Base-by-base conservation (phyloP, 1,284 basidiomycete species). In the Cryptococcus sp. region DNA sequence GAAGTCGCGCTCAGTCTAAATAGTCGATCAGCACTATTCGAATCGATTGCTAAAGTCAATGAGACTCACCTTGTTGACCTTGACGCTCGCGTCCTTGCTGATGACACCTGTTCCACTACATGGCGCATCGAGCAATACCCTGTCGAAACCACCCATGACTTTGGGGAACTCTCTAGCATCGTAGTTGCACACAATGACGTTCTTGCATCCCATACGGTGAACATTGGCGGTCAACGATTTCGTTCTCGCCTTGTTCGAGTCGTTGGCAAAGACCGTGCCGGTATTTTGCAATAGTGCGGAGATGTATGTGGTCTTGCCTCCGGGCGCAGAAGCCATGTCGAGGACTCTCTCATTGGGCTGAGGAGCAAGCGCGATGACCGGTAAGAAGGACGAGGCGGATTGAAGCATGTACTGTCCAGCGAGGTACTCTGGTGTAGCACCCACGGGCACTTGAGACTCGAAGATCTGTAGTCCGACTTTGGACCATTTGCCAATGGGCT, bases 381-480 rank as follows among this genome's bases (percentile, higher is more conserved):
- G 96, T n/a, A 99, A 84, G 84, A 99, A 98, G 0, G 94, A 98
- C 6, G 93, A 96, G 4, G 96, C 96, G 4, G 96, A 93, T 82
- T 99, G 96, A 19, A 99, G 89, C 91, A 99, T 99, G 81, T 99
- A 99, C 77, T 99, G 94, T 3, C 96, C 96, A 0, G 95, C 93
- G 40, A 99, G 87, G 78, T 99, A 99, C 80, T 99, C 96, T 6
- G 96, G 96, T 3, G 96, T 99, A 5, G 96, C 96, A 74, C 87
- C 93, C 61, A 99, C 90, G 2, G 96, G 96, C 3, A 99, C 94
- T 57, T 85, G 87, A 65, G 90, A 93, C 79, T 99, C 96, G 73
- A 99, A 99, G 1, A 99, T 89, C 78, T 99, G 96, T 35, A 99
- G 83, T 8, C 96, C 96, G 62, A 98, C 94, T 75, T 97, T 98